These are phyloP conservation scores for Podospora fimiseda DNA, from an alignment of 495 filamentous ascomycete species.

Conservation along the genomic window DNA sequence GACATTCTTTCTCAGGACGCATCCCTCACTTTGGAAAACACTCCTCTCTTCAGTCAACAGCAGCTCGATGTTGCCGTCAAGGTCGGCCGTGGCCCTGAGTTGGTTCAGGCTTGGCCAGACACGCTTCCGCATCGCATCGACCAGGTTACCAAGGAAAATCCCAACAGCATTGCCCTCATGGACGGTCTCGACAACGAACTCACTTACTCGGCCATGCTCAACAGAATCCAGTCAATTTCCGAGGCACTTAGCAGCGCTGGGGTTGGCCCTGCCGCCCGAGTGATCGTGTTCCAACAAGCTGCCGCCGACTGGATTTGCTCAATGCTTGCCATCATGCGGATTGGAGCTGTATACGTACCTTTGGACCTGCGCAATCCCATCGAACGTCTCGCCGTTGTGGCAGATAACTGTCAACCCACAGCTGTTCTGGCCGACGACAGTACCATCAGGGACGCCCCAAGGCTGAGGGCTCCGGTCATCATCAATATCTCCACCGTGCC, in stretches of 20 bases:
- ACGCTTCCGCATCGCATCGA: conserved; percentile 27
- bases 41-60: not conserved
- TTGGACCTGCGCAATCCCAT: conserved; percentile 37
- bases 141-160: conserved; percentile 7
- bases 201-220: conserved; percentile 15
- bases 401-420: conserved; percentile 8
- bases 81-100: not conserved
- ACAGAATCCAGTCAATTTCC: conserved; percentile 12
- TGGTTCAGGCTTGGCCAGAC: conserved; percentile 10
- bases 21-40: not conserved
- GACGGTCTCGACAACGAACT: conserved; percentile 8
- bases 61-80: not conserved
- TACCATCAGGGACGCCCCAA: conserved; percentile 25
- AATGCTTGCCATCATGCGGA: conserved; percentile 45
- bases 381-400: conserved; percentile 15
- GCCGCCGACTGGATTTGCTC: conserved; percentile 42
- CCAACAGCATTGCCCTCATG: conserved; percentile 10
- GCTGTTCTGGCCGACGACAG: conserved; percentile 38
- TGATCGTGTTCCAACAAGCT: conserved; percentile 31
- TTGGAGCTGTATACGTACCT: conserved; percentile 48
- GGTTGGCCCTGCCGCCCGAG: conserved; percentile 6
- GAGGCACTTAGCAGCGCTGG: not conserved
- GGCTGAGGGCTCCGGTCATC: conserved; percentile 13
- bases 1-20: not conserved
- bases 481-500: conserved; percentile 3